Evolutionary conservation across 1,139 yeast genomes (phyloP).

Genomic region (Scheffersomyces segobiensis): DNA sequence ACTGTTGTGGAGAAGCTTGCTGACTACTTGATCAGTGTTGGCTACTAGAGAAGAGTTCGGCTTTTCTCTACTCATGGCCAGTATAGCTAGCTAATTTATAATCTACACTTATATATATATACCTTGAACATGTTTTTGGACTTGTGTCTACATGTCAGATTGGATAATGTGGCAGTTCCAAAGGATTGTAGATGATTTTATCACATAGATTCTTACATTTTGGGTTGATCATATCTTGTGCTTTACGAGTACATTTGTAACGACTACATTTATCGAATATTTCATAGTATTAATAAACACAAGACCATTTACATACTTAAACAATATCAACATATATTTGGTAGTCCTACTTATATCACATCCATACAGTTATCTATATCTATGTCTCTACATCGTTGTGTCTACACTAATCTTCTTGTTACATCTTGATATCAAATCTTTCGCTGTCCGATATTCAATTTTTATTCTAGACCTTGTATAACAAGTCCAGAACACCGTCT

Average conservation of each 20-base stretch:
- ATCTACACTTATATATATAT: not conserved
- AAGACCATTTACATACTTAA: not conserved
- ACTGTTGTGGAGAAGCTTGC: constrained; percentile 93
- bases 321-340: not conserved
- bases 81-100: not conserved
- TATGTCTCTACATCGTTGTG: constrained; percentile 1
- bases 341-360: not conserved
- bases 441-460: not conserved
- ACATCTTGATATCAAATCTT: not conserved
- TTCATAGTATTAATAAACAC: not conserved
- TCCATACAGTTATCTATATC: not conserved
- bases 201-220: not conserved
- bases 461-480: constrained; percentile 8
- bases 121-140: not conserved
- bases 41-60: constrained; percentile 48
- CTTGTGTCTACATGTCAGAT: not conserved
- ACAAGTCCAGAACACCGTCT: constrained; percentile 11
- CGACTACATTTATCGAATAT: not conserved
- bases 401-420: constrained; percentile 1
- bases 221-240: too few species aligned
- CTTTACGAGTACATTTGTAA: not conserved
- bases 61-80: not conserved
- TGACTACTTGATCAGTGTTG: constrained; percentile 85
- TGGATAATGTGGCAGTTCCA: not conserved
- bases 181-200: not conserved